Percentiles rank a stretch among this genome's conserved stretches.
These are phyloP conservation scores for Penicillium bovifimosum DNA, from an alignment of 495 filamentous ascomycete genomes.

Conservation along the genomic window DNA sequence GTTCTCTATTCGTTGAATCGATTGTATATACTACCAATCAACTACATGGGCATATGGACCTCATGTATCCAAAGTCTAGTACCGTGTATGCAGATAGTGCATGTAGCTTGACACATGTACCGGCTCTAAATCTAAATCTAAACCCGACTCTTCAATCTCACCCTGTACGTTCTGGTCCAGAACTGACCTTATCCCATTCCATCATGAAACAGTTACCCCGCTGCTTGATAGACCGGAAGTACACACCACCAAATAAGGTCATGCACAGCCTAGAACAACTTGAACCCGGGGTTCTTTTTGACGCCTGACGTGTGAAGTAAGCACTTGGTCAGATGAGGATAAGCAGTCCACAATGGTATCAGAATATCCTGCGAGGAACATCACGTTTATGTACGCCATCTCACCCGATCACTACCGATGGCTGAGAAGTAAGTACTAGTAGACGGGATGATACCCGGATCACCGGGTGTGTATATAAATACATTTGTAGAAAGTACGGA, in stretches of 20 bases:
- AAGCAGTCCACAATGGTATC: background rate
- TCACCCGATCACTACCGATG: background rate
- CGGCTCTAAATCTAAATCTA: background rate
- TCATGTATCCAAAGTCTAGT: background rate
- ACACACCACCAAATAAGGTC: background rate
- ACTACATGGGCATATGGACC: background rate
- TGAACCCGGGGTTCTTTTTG: background rate
- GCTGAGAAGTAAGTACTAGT: no score
- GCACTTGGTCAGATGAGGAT: conserved; percentile 3
- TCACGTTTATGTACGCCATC: conserved; percentile 2
- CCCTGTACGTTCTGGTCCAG: background rate
- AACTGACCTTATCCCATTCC: background rate
- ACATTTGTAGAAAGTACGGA: no score
- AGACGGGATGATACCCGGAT: no score
- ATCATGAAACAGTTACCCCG: background rate
- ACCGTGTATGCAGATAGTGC: background rate
- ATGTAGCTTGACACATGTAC: background rate
- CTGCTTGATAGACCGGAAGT: background rate
- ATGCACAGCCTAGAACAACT: background rate
- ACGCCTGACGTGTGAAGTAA: conserved; percentile 5
- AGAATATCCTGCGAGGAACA: background rate
- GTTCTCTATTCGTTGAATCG: no score
- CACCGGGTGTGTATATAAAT: no score
- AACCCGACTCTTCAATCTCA: background rate
- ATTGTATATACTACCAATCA: background rate